Conservation (phyloP, 139 green algal genomes). For the Chlamydomonas schloesseri region DNA sequence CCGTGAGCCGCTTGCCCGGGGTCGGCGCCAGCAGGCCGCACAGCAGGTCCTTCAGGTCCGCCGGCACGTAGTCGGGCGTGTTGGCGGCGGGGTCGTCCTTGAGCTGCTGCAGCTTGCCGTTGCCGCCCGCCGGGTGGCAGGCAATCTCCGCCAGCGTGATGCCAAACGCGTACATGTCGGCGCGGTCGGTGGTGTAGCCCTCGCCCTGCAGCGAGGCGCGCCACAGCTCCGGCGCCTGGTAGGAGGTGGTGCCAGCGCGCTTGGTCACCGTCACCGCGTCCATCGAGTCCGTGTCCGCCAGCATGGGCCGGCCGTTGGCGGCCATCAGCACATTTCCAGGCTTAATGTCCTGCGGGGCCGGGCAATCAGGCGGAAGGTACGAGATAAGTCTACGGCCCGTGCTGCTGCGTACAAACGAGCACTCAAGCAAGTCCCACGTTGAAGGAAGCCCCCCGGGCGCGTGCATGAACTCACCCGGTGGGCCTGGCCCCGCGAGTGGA, state of each 20-base stretch:
- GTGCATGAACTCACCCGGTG: slow-evolving; percentile 20
- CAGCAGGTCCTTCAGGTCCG: slow-evolving; percentile 40
- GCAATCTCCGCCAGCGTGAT: slow-evolving; percentile 36
- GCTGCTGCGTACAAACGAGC: no score
- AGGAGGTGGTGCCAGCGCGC: slow-evolving; percentile 39
- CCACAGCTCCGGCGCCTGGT: slow-evolving; percentile 45
- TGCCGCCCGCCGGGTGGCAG: slow-evolving; percentile 17
- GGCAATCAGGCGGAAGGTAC: no score
- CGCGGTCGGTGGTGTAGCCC: slow-evolving; percentile 34
- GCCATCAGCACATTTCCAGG: slow-evolving; percentile 41
- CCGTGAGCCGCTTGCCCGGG: slow-evolving; percentile 12
- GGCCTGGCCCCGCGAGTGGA: slow-evolving; percentile 23
- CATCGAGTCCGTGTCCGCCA: slow-evolving; percentile 44
- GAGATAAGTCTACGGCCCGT: no score
- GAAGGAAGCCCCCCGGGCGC: no score
- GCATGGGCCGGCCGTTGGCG: slow-evolving; percentile 34
- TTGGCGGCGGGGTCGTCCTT: slow-evolving; percentile 27
- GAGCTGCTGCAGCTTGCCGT: slow-evolving; percentile 38
- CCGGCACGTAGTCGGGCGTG: slow-evolving; percentile 20
- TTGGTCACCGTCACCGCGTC: slow-evolving; percentile 32
- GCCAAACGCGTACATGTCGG: slow-evolving; percentile 43
- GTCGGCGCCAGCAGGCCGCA: slow-evolving; percentile 21
- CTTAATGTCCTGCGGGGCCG: slow-evolving; percentile 33
- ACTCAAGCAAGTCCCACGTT: no score
- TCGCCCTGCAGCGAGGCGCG: slow-evolving; percentile 33